Conservation (phyloP, 2,329 filamentous ascomycete genomes). For the Pseudogymnoascus sp. region DNA sequence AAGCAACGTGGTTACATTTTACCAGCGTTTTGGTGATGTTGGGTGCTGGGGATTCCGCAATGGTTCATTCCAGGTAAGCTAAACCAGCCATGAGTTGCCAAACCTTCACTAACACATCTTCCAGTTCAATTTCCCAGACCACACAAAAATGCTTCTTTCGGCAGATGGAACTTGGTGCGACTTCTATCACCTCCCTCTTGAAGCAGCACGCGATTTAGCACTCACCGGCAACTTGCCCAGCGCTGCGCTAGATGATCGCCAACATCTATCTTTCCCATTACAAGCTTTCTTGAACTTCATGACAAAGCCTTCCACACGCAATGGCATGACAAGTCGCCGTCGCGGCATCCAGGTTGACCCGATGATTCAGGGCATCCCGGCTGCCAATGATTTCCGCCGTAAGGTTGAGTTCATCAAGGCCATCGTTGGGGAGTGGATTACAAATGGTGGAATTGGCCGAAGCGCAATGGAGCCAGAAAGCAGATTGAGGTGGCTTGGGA, state of each 20-base stretch:
- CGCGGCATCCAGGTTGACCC: constrained; percentile 46
- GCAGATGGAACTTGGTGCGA: constrained; percentile 68
- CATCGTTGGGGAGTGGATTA: constrained; percentile 65
- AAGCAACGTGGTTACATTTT: constrained; percentile 66
- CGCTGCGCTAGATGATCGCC: constrained; percentile 63
- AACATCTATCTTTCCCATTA: constrained; percentile 64
- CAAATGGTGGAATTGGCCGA: constrained; percentile 63
- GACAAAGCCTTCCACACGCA: constrained; percentile 43
- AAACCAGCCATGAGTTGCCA: neutral
- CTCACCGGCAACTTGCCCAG: constrained; percentile 61
- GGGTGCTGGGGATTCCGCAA: constrained; percentile 78
- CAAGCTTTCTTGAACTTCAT: constrained; percentile 67
- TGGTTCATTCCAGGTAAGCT: constrained; percentile 64
- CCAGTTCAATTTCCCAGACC: constrained; percentile 81
- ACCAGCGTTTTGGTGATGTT: constrained; percentile 74
- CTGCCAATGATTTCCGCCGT: constrained; percentile 64
- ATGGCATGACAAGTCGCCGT: constrained; percentile 33
- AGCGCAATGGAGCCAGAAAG: constrained; percentile 49
- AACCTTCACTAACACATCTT: constrained; percentile 18
- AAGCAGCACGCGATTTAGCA: constrained; percentile 60
- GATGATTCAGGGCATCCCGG: constrained; percentile 57
- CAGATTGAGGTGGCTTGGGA: constrained; percentile 53
- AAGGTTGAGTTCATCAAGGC: constrained; percentile 69
- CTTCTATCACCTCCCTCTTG: constrained; percentile 69
- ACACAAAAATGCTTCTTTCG: constrained; percentile 77